These are phyloP conservation scores for Eudorina sp. DNA, from an alignment of 139 green algal species.

Conservation along the genomic window DNA sequence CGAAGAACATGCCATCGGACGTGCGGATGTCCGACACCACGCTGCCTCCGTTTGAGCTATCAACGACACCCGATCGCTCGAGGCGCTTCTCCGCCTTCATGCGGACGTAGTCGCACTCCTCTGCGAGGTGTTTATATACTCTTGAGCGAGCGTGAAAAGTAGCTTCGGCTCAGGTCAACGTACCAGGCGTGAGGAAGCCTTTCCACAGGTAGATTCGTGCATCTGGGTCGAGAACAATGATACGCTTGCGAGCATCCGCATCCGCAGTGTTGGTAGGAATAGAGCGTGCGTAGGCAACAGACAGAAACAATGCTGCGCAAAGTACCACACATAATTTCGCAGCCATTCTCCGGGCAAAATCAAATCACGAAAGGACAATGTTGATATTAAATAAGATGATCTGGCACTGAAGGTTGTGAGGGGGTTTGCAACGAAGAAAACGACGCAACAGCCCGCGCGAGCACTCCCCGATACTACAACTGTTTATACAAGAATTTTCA, in stretches of 20 bases:
- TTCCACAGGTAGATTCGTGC: conserved; percentile 53
- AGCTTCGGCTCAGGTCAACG: background rate
- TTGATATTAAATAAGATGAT: background rate
- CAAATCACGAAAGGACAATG: background rate
- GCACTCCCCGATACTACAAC: too few relatives aligned
- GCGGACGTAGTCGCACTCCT: conserved; percentile 63
- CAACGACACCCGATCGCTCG: conserved; percentile 64
- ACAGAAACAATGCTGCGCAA: background rate
- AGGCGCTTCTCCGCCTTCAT: conserved; percentile 60
- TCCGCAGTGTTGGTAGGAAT: conserved; percentile 4
- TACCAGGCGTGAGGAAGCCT: conserved; percentile 49
- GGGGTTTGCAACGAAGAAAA: background rate
- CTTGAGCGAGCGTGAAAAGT: background rate
- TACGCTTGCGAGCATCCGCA: conserved; percentile 17
- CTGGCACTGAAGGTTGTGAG: too few relatives aligned
- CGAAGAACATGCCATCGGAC: conserved; percentile 60
- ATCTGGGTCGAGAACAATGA: conserved; percentile 46
- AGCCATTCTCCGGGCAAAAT: background rate
- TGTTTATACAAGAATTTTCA: too few relatives aligned
- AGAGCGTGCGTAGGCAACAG: background rate
- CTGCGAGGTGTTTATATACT: background rate
- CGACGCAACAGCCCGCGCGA: conserved; percentile 4
- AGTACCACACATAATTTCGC: background rate
- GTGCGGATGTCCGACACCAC: conserved; percentile 52
- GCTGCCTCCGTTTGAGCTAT: conserved; percentile 9